Base-by-base conservation (phyloP, 2,329 filamentous ascomycete species). In the Botrytis fabae region DNA sequence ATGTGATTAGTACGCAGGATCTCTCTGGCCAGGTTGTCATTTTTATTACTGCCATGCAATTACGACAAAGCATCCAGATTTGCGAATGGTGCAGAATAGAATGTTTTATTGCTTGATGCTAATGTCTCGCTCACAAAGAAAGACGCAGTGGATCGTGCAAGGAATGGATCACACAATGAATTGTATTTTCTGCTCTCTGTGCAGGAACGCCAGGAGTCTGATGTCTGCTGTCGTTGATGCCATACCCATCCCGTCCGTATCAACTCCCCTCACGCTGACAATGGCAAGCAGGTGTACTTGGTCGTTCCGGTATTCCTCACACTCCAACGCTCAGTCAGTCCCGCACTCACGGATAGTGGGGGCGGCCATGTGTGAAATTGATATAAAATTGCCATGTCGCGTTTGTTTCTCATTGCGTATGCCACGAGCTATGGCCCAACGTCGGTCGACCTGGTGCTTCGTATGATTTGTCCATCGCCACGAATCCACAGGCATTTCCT, bases 21-120 rank as follows among this genome's bases (percentile, higher is more conserved):
- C 14, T 62, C 32, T 68, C 25, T 68, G 46, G 46, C 64, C 46
- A 68, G 64, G 25, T 32, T 68, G 64, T 57, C 64, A 32, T 68
- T 38, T 64, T 20, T 14, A 20, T 42, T 2, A 63, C 44, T 10
- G n/a, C 22, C 20, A 10, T 28, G 32, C n/a, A 25, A n/a, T 9
- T 44, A 28, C n/a, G 61, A 63, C 16, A 63, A 63, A 63, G 61
- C 14, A 44, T 42, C 40, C 42, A 32, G 14, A 7, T 32, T 22
- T 63, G 40, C 20, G n/a, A 63, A 44, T 63, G 40, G 40, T 25
- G 40, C n/a, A 63, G 40, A 63, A 63, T 63, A 46, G 25, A 32
- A 14, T 22, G 14, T 32, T 14, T 46, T 8, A 16, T 35, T 18
- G n/a, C 2, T 25, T 46, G 4, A 48, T 4, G 42, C 4, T 6